Evolutionary conservation across 1,284 basidiomycete species (phyloP), one percentile per base, ranked within the genome.

Genomic region (Mycena sp.): DNA sequence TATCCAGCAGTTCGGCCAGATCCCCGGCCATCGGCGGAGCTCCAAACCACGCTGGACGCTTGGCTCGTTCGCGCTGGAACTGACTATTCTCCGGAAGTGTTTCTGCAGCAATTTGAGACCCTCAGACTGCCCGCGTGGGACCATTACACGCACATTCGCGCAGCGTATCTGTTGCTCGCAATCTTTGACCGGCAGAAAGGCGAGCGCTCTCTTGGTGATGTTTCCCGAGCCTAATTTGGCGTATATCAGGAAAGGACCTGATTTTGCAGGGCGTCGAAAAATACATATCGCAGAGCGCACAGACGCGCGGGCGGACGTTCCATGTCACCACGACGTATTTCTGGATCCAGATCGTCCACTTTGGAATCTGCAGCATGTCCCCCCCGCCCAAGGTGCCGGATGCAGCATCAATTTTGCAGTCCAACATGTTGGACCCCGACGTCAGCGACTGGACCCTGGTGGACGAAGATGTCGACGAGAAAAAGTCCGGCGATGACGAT

Each of bases 281-380:
- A 17, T 80, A 82, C 58, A 78, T 78, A 51, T 53, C 67, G 6
- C 49, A 74, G 55, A 77, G 74, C 62, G 37, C 71, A 19, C 74
- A 78, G 53, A 77, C 77, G 6, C 73, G 73, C 6, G 74, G 73
- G 17, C 73, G 74, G 25, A 71, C 75, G n/a, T 81, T 80, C 63
- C 76, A 81, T 57, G 53, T 80, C 45, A 79, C 79, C 16, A 80
- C 81, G 80, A 79, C 80, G 0, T 82, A 80, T 59, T 80, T 81
- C 64, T 81, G 80, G 79, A 77, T 81, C 57, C 79, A 82, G 65
- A 74, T 80, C 30, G 77, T 80, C 16, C 80, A 81, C 58, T 78
- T 81, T 54, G 78, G 77, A 0, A 81, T 81, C 46, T 72, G 71
- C 4, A 77, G 73, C 46, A 74, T 75, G 61, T 51, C 62, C n/a